phyloP scores from a whole-genome alignment of 2,329 filamentous ascomycete genomes.

The Zasmidium citrigriseum region DNA sequence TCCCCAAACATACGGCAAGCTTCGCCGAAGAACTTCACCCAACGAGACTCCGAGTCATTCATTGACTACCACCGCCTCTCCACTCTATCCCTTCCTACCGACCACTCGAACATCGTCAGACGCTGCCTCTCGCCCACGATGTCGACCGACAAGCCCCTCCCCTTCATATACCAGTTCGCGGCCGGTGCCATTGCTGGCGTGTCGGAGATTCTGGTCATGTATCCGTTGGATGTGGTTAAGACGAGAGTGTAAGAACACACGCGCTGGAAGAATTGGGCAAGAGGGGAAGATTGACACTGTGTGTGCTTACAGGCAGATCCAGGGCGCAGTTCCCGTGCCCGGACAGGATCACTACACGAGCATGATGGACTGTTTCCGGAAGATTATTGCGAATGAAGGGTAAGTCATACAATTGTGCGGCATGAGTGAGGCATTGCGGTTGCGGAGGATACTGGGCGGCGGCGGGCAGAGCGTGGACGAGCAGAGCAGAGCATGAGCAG shows the following conservation, averaged over 20 bases:
- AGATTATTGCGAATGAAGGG: slow-evolving; percentile 97
- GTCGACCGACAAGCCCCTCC: slow-evolving; percentile 70
- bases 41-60: background rate
- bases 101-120: no score
- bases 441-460: background rate
- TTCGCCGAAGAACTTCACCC: background rate
- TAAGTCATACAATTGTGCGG: slow-evolving; percentile 45
- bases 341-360: slow-evolving; percentile 89
- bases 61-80: background rate
- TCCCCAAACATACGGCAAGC: background rate
- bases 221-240: slow-evolving; percentile 97
- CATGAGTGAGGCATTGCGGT: background rate
- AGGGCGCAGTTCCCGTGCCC: slow-evolving; percentile 63
- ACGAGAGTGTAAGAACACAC: slow-evolving; percentile 75
- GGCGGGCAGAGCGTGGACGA: background rate
- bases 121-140: no score
- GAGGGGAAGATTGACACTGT: slow-evolving; percentile 13
- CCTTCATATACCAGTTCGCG: slow-evolving; percentile 92
- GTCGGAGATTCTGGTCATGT: slow-evolving; percentile 77
- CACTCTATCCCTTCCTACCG: background rate
- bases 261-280: background rate
- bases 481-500: background rate
- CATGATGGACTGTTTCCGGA: slow-evolving; percentile 97
- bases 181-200: slow-evolving; percentile 97
- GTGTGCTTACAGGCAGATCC: slow-evolving; percentile 31